Conservation (phyloP, 2,329 filamentous ascomycete genomes). For the Didymosphaeria variabile region DNA sequence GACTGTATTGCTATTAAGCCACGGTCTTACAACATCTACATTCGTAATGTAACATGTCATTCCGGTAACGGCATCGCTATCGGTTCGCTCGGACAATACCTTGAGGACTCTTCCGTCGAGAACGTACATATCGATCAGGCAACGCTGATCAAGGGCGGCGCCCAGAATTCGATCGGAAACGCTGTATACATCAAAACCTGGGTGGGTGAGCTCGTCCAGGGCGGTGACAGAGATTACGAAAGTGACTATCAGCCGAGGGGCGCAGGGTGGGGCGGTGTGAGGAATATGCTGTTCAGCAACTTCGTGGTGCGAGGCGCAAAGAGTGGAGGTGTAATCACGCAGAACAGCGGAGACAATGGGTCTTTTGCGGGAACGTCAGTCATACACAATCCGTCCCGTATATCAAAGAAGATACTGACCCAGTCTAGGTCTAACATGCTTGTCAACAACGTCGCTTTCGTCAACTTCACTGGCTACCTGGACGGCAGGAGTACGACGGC, state of each 20-base stretch:
- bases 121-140: conserved; percentile 61
- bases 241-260: conserved; percentile 59
- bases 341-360: conserved; percentile 62
- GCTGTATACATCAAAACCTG: conserved; percentile 66
- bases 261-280: conserved; percentile 63
- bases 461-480: conserved; percentile 62
- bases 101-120: conserved; percentile 62
- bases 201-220: conserved; percentile 58
- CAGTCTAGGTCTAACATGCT: conserved; percentile 52
- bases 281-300: conserved; percentile 62
- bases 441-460: conserved; percentile 59
- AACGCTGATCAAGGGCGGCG: conserved; percentile 54
- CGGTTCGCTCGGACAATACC: conserved; percentile 64
- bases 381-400: not conserved
- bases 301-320: conserved; percentile 60
- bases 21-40: conserved; percentile 66
- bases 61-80: conserved; percentile 63
- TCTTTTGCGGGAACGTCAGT: conserved; percentile 57
- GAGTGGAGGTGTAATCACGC: conserved; percentile 55
- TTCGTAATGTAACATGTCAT: conserved; percentile 64
- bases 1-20: conserved; percentile 70
- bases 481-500: conserved; percentile 49
- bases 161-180: conserved; percentile 49
- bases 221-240: conserved; percentile 57
- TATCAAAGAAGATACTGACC: not conserved